Percentiles rank a stretch among this genome's conserved stretches.
These are phyloP conservation scores for Malania oleifera DNA, from an alignment of 164 flowering plant species.

Conservation along the genomic window DNA sequence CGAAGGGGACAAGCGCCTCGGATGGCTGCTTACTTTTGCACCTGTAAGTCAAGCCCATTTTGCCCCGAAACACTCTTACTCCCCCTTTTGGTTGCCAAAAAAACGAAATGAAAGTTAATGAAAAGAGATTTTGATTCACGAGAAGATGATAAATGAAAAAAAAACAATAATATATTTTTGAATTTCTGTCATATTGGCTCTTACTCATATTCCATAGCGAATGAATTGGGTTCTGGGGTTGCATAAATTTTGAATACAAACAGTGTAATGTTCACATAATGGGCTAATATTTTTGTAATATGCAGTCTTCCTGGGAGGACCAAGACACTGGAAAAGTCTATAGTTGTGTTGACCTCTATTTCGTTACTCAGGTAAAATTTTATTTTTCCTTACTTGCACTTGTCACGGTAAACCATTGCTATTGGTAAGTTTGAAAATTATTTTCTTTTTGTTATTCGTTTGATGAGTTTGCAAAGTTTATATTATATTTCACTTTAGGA, in stretches of 20 bases:
- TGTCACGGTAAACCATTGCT: too few relatives aligned
- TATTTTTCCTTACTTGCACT: constrained; percentile 22
- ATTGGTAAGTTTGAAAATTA: too few relatives aligned
- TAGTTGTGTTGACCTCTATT: constrained; percentile 92
- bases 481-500: constrained; percentile 43
- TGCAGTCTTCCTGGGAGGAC: constrained; percentile 89
- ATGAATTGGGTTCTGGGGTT: too few relatives aligned
- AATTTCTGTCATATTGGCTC: too few relatives aligned
- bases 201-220: too few relatives aligned
- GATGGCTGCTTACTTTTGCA: constrained; percentile 90
- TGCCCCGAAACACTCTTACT: background rate
- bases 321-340: constrained; percentile 51
- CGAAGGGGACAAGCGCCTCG: constrained; percentile 88
- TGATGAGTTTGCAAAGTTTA: background rate
- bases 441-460: background rate
- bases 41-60: constrained; percentile 41
- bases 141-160: background rate
- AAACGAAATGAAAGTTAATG: too few relatives aligned
- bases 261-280: background rate
- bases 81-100: background rate
- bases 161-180: too few relatives aligned
- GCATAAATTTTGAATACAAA: background rate
- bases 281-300: background rate
- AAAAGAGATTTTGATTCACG: background rate
- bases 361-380: constrained; percentile 75